Evolutionary conservation across 1,284 basidiomycete species (phyloP), one percentile per base, ranked within the genome.

Genomic region (Takashimella tepidaria): DNA sequence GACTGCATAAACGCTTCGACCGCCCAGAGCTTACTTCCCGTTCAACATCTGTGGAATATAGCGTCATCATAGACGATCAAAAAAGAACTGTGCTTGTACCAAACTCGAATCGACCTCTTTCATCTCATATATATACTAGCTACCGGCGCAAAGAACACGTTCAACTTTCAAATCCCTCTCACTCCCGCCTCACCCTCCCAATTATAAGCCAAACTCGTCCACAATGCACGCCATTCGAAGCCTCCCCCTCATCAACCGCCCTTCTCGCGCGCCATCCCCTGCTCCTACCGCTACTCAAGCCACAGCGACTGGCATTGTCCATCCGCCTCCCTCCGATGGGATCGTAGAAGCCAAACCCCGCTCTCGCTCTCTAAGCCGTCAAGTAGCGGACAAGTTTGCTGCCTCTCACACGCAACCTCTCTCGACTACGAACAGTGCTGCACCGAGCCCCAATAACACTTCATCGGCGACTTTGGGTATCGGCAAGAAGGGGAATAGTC

Each of bases 171-270:
- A n/a, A n/a, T n/a, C n/a, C n/a, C n/a, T n/a, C n/a, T n/a, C n/a
- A n/a, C n/a, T n/a, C n/a, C n/a, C n/a, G n/a, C n/a, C n/a, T n/a
- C n/a, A n/a, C n/a, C n/a, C n/a, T n/a, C n/a, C n/a, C n/a, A n/a
- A n/a, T n/a, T n/a, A n/a, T n/a, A n/a, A n/a, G n/a, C n/a, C n/a
- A n/a, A n/a, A n/a, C n/a, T n/a, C n/a, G n/a, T n/a, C n/a, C n/a
- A n/a, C n/a, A n/a, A 76, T 76, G 74, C 66, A 76, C 56, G 69
- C 74, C 22, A 64, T 76, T 47, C 73, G 72, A 47, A 71, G 73
- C 21, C 70, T 76, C 24, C 73, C 73, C 41, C 72, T 76, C 50
- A 72, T 76, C 56, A 70, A 73, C 61, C 68, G 73, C 23, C 73
- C 73, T n/a, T 74, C 73, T 19, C 67, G 74, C 45, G 66, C 73